Percentiles rank a stretch among this genome's conserved stretches.
These are phyloP conservation scores for Daucus carota DNA, from an alignment of 129 eudicot species.

Conservation along the genomic window DH1_v3.0 NC_030381.2:2693501-2694000, in stretches of 20 bases:
- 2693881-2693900: neutral
- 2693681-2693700: conserved; percentile 2
- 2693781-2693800: neutral
- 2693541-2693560: conserved; percentile 11
- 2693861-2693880: too few relatives aligned
- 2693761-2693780: conserved; percentile 1
- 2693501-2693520: neutral
- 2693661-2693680: conserved; percentile 40
- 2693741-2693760: neutral
- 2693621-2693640: conserved; percentile 96
- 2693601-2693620: conserved; percentile 86
- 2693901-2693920: conserved; percentile 7
- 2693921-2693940: conserved; percentile 38
- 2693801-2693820: neutral
- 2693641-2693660: conserved; percentile 91
- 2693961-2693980: neutral
- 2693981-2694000: conserved; percentile 16
- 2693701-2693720: neutral
- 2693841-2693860: too few relatives aligned
- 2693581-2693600: conserved; percentile 72
- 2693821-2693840: neutral
- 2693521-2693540: conserved; percentile 18
- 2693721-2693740: neutral
- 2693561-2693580: neutral
- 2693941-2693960: neutral